Base-by-base conservation (phyloP, 352 stramenopile genomes). In the Phytophthora podocarpi region DNA sequence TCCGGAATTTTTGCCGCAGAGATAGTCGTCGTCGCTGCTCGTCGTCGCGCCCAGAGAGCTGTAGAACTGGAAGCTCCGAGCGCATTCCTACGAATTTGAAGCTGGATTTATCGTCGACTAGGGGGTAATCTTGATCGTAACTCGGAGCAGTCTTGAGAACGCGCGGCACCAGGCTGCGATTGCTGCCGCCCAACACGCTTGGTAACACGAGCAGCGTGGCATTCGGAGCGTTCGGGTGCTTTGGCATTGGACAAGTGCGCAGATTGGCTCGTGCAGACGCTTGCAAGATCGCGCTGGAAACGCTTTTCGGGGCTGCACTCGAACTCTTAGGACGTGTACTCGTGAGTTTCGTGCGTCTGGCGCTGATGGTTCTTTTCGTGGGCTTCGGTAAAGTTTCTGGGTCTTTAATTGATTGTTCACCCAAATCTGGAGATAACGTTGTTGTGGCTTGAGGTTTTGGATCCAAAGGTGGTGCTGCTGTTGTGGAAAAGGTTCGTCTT, bases 51-150 rank as follows among this genome's bases (percentile, higher is more conserved):
- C 58, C 18, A 32, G 55, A 59, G 5, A 46, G 51, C 18, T 64
- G 50, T 23, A 79, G 27, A 10, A 13, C 39, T 16, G 69, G 69
- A 4, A 82, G 57, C 20, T 81, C 76, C 0, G 56, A 68, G 11
- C 59, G 49, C 3, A 75, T 46, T 37, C 62, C 66, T 3, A 31
- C 37, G 4, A 74, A 45, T 13, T 58, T 75, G 24, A 63, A 66
- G 11, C 45, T 57, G 2, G 42, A n/a, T 27, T 57, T 52, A 0
- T 57, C 28, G 15, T 67, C 64, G 5, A 39, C n/a, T 2, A 6
- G 23, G 4, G 47, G 42, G 16, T 35, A 46, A 1, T 65, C 34
- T 31, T 53, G 49, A 10, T 61, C 57, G 12, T 50, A 60, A 10
- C 27, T 36, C 32, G 64, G 69, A 16, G 69, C 68, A 12, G 64